Evolutionary conservation across 495 filamentous ascomycete genomes (phyloP), one percentile per base, ranked within the genome.

Genomic region (Elasticomyces elasticus): DNA sequence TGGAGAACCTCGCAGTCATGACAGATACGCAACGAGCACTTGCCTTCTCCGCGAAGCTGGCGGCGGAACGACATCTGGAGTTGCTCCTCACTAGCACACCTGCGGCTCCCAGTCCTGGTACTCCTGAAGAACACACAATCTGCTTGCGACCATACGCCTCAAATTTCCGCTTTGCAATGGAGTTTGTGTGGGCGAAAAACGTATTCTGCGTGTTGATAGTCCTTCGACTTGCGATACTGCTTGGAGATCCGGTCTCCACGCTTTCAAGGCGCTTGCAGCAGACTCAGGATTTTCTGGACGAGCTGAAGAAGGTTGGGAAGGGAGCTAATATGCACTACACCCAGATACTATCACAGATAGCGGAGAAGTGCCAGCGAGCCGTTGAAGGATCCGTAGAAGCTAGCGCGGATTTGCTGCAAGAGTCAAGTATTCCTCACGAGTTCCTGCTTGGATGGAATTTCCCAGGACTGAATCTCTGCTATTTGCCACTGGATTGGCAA

Each of bases 161-260:
- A 9, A 73, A 71, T 23, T 68, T 79, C 17, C 71, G 70, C 54
- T 77, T 74, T 49, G 71, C 74, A 0, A 76, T 76, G 74, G 76
- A 79, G 49, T 79, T 76, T 45, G 75, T 79, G 23, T 76, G 74
- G 73, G 76, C 76, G 1, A 79, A 79, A 60, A 75, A 73, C 45
- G 74, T 75, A 1, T 79, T 77, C 57, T 75, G 72, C 20, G 74
- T 76, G 45, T 63, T 79, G 0, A 64, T 79, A 1, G 68, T 78
- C 0, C 69, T 77, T 10, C 76, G 76, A 54, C 63, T 79, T 5
- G 72, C 75, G 0, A 69, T 71, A 12, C 71, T 77, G 5, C 63
- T 77, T 0, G 72, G 73, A 1, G 73, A 74, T 13, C 43, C 53
- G 23, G 63, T 67, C 3, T 63, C 68, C 22, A 65, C 71, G 24